A percentile compares a stretch with the other conserved stretches of the same genome.
Conservation (phyloP, 768 basidiomycete species). For the Leucocoprinus leucothites region DNA sequence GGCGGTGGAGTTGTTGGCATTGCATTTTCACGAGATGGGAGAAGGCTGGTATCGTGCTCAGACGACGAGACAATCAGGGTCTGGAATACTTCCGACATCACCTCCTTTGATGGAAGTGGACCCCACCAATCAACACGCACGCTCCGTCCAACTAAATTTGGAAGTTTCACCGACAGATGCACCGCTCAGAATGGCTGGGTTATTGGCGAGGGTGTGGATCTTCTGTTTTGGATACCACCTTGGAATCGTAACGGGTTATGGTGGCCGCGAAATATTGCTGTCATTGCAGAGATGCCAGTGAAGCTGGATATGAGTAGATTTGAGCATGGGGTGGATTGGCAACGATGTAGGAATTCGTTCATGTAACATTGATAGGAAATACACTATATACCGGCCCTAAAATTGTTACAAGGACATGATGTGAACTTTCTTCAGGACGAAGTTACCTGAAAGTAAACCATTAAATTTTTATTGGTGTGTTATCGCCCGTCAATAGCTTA, state of each 20-base stretch:
- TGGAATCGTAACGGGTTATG: constrained; percentile 19
- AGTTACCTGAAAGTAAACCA: too few relatives aligned
- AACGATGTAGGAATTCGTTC: too few relatives aligned
- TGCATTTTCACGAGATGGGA: constrained; percentile 25
- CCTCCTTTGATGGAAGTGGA: neutral
- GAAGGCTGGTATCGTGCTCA: constrained; percentile 30
- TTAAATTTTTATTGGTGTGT: too few relatives aligned
- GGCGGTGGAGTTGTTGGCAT: neutral
- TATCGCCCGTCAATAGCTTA: too few relatives aligned
- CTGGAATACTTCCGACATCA: constrained; percentile 23
- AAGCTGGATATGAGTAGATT: constrained; percentile 16
- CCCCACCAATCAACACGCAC: neutral
- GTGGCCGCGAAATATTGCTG: constrained; percentile 19
- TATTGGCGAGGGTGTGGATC: constrained; percentile 3
- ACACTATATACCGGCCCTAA: too few relatives aligned
- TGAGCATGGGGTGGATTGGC: constrained; percentile 13
- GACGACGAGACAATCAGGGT: constrained; percentile 31
- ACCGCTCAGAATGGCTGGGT: constrained; percentile 14
- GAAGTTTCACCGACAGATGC: constrained; percentile 5
- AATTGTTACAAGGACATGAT: too few relatives aligned
- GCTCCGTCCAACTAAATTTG: too few relatives aligned
- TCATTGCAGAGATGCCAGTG: constrained; percentile 17
- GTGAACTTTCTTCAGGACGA: too few relatives aligned
- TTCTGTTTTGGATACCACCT: constrained; percentile 22
- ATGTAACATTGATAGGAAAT: too few relatives aligned